Percentiles rank a stretch among this genome's conserved stretches.
phyloP scores from a whole-genome alignment of 2,329 filamentous ascomycete genomes.

The Exophiala sp. region DNA sequence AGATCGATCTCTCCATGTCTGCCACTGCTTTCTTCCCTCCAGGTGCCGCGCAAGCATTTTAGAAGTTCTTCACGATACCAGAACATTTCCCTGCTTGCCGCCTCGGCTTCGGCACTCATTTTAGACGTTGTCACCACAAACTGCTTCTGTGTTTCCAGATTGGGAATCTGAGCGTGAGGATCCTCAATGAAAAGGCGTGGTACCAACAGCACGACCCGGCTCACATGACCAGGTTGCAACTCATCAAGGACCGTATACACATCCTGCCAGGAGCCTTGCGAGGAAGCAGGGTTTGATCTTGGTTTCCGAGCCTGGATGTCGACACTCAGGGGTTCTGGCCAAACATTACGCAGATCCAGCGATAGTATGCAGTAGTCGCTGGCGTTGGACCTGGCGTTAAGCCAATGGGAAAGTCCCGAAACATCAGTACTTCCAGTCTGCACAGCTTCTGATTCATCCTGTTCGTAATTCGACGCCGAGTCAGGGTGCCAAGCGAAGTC shows the following conservation, averaged over 20 bases:
- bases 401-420: constrained; percentile 12
- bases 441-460: neutral
- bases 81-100: constrained; percentile 72
- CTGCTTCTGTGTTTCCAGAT: constrained; percentile 75
- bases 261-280: constrained; percentile 8
- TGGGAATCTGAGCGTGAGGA: constrained; percentile 70
- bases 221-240: constrained; percentile 57
- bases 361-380: constrained; percentile 70
- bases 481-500: constrained; percentile 56
- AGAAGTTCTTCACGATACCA: constrained; percentile 85
- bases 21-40: constrained; percentile 57
- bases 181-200: constrained; percentile 70
- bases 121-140: constrained; percentile 81
- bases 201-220: constrained; percentile 68
- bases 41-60: constrained; percentile 62
- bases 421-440: neutral
- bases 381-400: constrained; percentile 31
- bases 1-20: constrained; percentile 68
- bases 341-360: constrained; percentile 81
- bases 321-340: constrained; percentile 72
- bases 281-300: constrained; percentile 8
- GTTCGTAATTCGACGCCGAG: neutral
- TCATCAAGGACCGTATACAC: constrained; percentile 39
- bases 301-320: constrained; percentile 48
- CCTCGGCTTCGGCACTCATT: constrained; percentile 71